Evolutionary conservation across 805 yeast species (phyloP).

Genomic region (Dipodascus geniculatus): DNA sequence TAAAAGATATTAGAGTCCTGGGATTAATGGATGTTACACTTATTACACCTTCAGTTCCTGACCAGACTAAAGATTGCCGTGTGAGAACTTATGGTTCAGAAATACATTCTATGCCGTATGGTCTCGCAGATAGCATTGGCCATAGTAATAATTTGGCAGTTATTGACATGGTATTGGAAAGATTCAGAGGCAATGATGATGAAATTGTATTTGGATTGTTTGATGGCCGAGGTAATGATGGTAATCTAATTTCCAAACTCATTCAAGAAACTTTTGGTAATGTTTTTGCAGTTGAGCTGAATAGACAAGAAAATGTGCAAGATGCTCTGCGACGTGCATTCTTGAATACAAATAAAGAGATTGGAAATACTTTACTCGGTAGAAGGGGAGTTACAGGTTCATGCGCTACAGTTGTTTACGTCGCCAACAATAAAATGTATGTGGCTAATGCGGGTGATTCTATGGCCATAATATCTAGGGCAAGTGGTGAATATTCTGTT

Average conservation of each 20-base stretch:
- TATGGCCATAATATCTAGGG: constrained; percentile 64
- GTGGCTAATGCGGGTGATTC: constrained; percentile 90
- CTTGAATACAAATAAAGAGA: constrained; percentile 66
- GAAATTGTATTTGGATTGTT: constrained; percentile 73
- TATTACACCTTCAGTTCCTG: constrained; percentile 81
- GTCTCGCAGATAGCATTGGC: constrained; percentile 84
- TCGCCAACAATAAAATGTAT: constrained; percentile 57
- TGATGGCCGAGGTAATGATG: constrained; percentile 51
- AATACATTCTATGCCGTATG: constrained; percentile 65
- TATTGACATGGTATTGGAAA: constrained; percentile 78
- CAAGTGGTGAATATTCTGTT: constrained; percentile 65
- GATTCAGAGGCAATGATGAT: constrained; percentile 74
- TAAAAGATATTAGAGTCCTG: constrained; percentile 58
- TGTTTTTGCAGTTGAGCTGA: constrained; percentile 56
- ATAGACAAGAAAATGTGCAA: constrained; percentile 16
- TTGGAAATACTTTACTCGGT: constrained; percentile 48
- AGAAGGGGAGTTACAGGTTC: constrained; percentile 74
- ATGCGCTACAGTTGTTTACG: constrained; percentile 69
- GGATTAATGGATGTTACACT: constrained; percentile 94
- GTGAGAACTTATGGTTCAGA: constrained; percentile 87
- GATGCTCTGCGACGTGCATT: constrained; percentile 71
- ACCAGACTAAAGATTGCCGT: constrained; percentile 70
- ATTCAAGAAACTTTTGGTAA: constrained; percentile 63
- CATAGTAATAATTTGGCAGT: constrained; percentile 46
- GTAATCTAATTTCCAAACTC: constrained; percentile 45